These are phyloP conservation scores for Diplodia mutila DNA, from an alignment of 2,329 filamentous ascomycete species.

Conservation along the genomic window DNA sequence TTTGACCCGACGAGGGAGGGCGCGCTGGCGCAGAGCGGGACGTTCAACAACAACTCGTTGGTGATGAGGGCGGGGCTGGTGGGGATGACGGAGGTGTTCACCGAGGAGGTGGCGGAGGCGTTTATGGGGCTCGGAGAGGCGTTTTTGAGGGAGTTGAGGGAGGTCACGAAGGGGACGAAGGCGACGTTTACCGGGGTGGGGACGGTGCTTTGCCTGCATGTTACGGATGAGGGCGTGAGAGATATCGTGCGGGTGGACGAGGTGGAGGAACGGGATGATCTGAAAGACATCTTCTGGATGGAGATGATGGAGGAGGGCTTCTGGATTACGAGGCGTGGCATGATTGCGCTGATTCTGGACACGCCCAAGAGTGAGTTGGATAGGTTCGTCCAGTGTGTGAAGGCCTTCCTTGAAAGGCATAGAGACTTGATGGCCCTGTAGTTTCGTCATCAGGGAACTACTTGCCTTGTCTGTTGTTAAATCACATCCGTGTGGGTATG, in stretches of 20 bases:
- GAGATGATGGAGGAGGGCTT: slow-evolving; percentile 44
- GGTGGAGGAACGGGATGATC: slow-evolving; percentile 35
- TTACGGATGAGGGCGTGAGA: slow-evolving; percentile 36
- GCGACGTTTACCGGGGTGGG: slow-evolving; percentile 44
- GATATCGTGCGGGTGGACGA: slow-evolving; percentile 34
- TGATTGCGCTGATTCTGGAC: slow-evolving; percentile 42
- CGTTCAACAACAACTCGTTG: slow-evolving; percentile 70
- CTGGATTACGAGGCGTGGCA: slow-evolving; percentile 42
- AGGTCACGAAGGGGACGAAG: slow-evolving; percentile 38
- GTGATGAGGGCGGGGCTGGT: slow-evolving; percentile 61
- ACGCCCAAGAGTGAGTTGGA: slow-evolving; percentile 40
- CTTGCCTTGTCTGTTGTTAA: neutral
- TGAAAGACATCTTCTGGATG: slow-evolving; percentile 43
- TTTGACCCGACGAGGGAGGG: slow-evolving; percentile 56
- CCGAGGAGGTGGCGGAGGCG: slow-evolving; percentile 34
- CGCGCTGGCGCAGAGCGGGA: slow-evolving; percentile 61
- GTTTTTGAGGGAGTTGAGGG: slow-evolving; percentile 35
- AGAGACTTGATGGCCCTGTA: neutral
- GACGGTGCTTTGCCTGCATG: slow-evolving; percentile 44
- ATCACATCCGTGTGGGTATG: neutral
- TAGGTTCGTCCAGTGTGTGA: slow-evolving; percentile 35
- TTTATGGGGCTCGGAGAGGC: slow-evolving; percentile 41
- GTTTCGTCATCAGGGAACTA: neutral
- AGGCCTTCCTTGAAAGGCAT: slow-evolving; percentile 33
- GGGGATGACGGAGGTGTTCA: slow-evolving; percentile 44